Percentiles rank a stretch among this genome's conserved stretches.
Evolutionary conservation across 2,329 filamentous ascomycete species (phyloP).

Genomic region (Nemania sp.): DNA sequence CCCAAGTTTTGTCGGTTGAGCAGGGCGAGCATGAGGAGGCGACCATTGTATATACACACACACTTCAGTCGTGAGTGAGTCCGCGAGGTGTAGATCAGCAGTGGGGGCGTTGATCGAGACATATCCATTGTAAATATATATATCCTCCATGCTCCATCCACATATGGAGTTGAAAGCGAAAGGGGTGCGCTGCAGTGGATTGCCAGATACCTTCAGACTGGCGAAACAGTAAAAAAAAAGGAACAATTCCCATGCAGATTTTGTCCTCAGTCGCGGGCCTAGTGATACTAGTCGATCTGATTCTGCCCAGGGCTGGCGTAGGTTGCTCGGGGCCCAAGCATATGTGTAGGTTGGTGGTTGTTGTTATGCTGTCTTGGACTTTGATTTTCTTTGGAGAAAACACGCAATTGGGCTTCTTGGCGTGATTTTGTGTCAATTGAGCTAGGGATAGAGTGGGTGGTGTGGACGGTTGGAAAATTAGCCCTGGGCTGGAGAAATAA

Average conservation of each 20-base stretch:
- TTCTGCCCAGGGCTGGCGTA: neutral
- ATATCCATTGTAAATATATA: conserved; percentile 35
- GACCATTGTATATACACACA: conserved; percentile 35
- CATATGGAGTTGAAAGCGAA: conserved; percentile 34
- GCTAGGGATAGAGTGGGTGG: neutral
- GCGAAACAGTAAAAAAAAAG: conserved; percentile 28
- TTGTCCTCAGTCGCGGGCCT: neutral
- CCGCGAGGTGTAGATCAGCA: conserved; percentile 18
- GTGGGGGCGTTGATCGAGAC: conserved; percentile 17
- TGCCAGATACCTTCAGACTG: conserved; percentile 9
- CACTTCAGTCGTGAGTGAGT: conserved; percentile 22
- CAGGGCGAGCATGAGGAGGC: conserved; percentile 16
- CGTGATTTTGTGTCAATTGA: neutral
- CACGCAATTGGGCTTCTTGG: neutral
- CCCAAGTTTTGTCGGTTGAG: conserved; percentile 20
- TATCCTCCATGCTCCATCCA: conserved; percentile 28
- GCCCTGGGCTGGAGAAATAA: neutral
- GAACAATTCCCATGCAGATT: conserved; percentile 16
- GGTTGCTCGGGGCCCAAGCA: neutral
- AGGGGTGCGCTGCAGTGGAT: neutral
- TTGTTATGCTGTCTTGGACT: neutral
- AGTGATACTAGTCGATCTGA: neutral
- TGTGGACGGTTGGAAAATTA: neutral
- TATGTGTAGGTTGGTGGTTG: neutral
- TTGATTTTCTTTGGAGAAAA: neutral